Evolutionary conservation across 2,329 filamentous ascomycete genomes (phyloP).

Genomic region (Aspergillus sp.): DNA sequence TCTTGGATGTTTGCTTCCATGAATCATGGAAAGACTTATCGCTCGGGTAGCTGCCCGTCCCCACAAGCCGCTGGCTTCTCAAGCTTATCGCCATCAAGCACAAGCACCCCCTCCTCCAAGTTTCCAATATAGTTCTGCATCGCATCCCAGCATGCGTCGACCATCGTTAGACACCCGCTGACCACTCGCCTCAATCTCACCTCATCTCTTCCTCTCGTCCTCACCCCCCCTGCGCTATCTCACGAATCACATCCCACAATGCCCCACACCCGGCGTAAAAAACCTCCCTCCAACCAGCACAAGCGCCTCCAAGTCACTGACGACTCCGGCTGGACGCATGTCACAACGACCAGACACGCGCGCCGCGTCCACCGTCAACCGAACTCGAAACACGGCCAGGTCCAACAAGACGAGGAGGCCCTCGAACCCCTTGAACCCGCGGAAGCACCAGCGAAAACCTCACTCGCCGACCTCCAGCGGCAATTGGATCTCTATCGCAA

Average conservation of each 20-base stretch:
- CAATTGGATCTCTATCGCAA: slow-evolving; percentile 31
- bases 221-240: background rate
- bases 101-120: background rate
- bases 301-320: slow-evolving; percentile 41
- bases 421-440: slow-evolving; percentile 29
- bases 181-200: background rate
- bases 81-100: slow-evolving; percentile 3
- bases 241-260: slow-evolving; percentile 20
- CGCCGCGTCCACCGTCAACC: slow-evolving; percentile 22
- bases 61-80: background rate
- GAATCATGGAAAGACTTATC: background rate
- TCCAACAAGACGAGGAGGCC: background rate
- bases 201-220: background rate
- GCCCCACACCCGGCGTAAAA: slow-evolving; percentile 37
- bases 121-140: background rate
- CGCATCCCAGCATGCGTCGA: background rate
- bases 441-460: slow-evolving; percentile 36
- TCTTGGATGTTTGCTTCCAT: background rate
- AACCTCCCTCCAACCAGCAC: slow-evolving; percentile 12
- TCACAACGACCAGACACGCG: slow-evolving; percentile 34
- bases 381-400: slow-evolving; percentile 1
- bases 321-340: slow-evolving; percentile 46
- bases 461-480: slow-evolving; percentile 28
- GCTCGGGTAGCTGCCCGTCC: background rate
- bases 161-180: background rate